Base-by-base conservation (phyloP, 345 rosid genomes). In the Pistacia vera region DNA sequence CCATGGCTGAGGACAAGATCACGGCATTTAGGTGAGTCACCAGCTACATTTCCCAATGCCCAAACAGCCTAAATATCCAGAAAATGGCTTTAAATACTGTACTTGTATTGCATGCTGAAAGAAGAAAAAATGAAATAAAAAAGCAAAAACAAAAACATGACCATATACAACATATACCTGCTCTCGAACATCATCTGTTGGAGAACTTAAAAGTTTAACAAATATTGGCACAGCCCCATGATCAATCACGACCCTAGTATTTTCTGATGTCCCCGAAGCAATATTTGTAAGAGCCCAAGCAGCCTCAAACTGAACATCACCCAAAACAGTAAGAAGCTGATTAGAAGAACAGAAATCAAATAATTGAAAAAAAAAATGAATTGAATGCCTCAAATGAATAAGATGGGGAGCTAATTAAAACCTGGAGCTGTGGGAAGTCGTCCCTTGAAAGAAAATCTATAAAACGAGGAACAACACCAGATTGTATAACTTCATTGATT, bases 221-320 rank as follows among this genome's bases (percentile, higher is more conserved):
- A 92, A 89, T 18, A 87, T 80, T 11, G 93, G 94, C 52, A 90
- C 86, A 79, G 94, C 97, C 7, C 94, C 94, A 77, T 87, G 90
- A 66, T 90, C 97, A 77, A 90, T 83, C 0, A 92, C 92, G 36
- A 88, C 92, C 72, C 81, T 90, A 0, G 95, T 92, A 65, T 90
- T 85, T 82, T 92, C 93, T 63, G 97, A 92, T 35, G 97, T 90
- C 52, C 94, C 97, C 22, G 97, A 92, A 59, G 97, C 97, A 78
- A 92, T 88, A 71, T 91, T 91, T 60, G 97, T 91, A 62, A 91
- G 92, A 13, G 92, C 92, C 97, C 97, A 91, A 72, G 97, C 97
- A 36, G 97, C 94, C 85, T 92, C 97, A 83, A 92, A 92, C 94
- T 92, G 70, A 67, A 78, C 36, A 64, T 78, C 52, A 70, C 16